Conservation (phyloP, 108 stramenopile species). For the Licmophora abbreviata region DNA sequence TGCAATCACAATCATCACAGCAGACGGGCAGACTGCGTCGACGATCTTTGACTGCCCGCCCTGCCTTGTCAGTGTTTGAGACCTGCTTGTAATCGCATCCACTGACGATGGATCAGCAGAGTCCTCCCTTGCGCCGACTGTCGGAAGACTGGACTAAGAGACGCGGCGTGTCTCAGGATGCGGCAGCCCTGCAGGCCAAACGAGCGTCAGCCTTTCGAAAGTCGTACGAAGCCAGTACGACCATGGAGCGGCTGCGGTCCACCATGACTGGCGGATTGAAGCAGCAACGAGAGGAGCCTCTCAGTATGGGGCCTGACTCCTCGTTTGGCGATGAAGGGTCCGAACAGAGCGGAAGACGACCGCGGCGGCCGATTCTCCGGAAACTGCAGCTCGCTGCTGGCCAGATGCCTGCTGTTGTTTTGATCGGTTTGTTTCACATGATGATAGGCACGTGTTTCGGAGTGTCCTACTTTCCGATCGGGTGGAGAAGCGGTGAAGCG, state of each 20-base stretch:
- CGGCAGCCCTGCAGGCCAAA: too few species aligned
- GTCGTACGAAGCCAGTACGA: not conserved
- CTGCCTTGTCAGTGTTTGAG: too few species aligned
- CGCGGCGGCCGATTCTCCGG: not conserved
- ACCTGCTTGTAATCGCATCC: too few species aligned
- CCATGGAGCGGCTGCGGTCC: not conserved
- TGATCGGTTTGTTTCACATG: slow-evolving; percentile 48
- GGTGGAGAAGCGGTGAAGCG: slow-evolving; percentile 22
- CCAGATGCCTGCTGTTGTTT: slow-evolving; percentile 40
- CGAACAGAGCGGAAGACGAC: not conserved
- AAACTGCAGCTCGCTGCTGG: not conserved
- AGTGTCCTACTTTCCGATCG: slow-evolving; percentile 61
- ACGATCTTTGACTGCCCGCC: too few species aligned
- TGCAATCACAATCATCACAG: too few species aligned
- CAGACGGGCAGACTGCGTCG: too few species aligned
- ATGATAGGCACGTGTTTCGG: slow-evolving; percentile 77
- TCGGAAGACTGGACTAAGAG: too few species aligned
- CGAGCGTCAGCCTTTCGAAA: too few species aligned
- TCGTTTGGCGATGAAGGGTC: not conserved
- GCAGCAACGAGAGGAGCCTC: not conserved
- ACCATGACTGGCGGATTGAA: not conserved
- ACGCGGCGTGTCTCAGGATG: too few species aligned
- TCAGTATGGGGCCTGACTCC: not conserved
- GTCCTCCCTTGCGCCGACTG: too few species aligned
- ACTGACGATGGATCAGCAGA: too few species aligned